Conservation (phyloP, 192 early-diverging fungal species). For the Backusella australiensis region DNA sequence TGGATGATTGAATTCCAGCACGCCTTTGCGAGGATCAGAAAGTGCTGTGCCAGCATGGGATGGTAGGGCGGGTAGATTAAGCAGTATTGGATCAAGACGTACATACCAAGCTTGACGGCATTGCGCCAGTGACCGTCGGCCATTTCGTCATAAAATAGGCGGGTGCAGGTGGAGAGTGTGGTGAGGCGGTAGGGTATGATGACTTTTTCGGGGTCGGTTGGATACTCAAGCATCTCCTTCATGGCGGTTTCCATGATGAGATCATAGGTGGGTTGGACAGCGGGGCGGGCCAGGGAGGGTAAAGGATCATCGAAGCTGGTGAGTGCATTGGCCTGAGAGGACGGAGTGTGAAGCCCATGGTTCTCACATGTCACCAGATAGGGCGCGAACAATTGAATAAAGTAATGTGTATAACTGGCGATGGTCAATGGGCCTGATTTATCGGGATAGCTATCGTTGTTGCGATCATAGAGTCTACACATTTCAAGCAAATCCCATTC, state of each 20-base stretch:
- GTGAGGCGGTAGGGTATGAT: conserved; percentile 16
- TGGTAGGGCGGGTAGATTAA: conserved; percentile 34
- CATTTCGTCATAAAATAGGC: conserved; percentile 28
- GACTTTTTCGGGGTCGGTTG: not conserved
- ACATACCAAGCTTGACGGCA: conserved; percentile 27
- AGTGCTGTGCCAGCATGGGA: conserved; percentile 29
- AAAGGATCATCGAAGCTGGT: conserved; percentile 18
- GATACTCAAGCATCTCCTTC: conserved; percentile 1
- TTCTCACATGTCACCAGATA: conserved; percentile 11
- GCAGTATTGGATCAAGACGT: conserved; percentile 23
- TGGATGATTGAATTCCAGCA: conserved; percentile 34
- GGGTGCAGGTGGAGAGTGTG: conserved; percentile 6
- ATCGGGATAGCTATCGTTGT: conserved; percentile 1
- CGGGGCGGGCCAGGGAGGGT: conserved; percentile 6
- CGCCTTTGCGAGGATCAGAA: conserved; percentile 21
- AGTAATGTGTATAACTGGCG: conserved; percentile 14
- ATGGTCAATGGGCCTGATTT: conserved; percentile 1
- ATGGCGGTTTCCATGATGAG: conserved; percentile 6
- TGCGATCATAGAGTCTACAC: conserved; percentile 15
- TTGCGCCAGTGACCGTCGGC: conserved; percentile 20
- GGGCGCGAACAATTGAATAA: conserved; percentile 11
- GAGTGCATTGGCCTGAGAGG: not conserved
- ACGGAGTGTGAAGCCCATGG: not conserved
- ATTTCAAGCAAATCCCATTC: conserved; percentile 27
- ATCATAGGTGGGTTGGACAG: conserved; percentile 9